phyloP scores from a whole-genome alignment of 345 rosid species.

The Balakata baccata region DNA sequence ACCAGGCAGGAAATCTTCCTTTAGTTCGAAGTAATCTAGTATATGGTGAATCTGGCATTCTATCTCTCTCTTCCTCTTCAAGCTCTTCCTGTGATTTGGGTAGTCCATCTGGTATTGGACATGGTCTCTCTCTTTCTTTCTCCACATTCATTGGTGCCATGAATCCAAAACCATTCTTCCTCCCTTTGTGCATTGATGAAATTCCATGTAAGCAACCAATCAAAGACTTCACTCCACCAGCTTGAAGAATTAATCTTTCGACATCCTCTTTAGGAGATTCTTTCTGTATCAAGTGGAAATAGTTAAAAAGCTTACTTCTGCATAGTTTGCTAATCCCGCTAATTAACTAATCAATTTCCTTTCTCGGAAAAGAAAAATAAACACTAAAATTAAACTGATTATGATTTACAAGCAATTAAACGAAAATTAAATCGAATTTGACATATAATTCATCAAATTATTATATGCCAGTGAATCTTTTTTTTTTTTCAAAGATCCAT shows the following conservation, averaged over 20 bases:
- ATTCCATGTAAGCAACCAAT: conserved; percentile 64
- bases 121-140: conserved; percentile 22
- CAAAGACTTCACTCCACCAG: conserved; percentile 63
- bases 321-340: background rate
- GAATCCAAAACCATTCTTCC: conserved; percentile 18
- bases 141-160: conserved; percentile 23
- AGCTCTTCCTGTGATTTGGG: conserved; percentile 69
- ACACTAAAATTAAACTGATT: background rate
- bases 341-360: background rate
- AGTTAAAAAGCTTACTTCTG: background rate
- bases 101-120: conserved; percentile 74
- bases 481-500: too few relatives aligned
- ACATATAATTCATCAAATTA: too few relatives aligned
- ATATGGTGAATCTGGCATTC: conserved; percentile 72
- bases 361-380: background rate
- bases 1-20: conserved; percentile 74
- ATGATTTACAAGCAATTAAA: background rate
- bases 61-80: conserved; percentile 73
- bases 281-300: conserved; percentile 36
- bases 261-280: conserved; percentile 53
- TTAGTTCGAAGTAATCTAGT: conserved; percentile 66
- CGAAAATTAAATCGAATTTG: background rate
- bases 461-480: too few relatives aligned
- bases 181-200: conserved; percentile 42
- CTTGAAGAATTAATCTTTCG: conserved; percentile 58